Evolutionary conservation across 768 basidiomycete species (phyloP), one percentile per base, ranked within the genome.

Genomic region (Serendipita sp.): DNA sequence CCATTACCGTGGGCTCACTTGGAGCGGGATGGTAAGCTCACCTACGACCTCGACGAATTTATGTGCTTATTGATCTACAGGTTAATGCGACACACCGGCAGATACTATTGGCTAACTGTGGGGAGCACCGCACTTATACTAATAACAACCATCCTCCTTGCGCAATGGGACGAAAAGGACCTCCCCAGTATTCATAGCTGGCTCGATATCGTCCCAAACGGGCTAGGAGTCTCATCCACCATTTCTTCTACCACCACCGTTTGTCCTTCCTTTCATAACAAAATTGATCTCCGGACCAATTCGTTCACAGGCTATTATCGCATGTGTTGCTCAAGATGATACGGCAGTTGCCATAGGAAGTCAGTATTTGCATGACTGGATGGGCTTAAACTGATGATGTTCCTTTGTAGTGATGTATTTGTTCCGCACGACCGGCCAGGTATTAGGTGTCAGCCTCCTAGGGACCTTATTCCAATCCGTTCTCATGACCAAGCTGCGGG

Each of bases 391-490:
- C 11, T 38, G 14, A 38, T 38, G 38, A 14, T 14, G 38, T 38
- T 14, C 38, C 45, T 9, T 51, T 14, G 17, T 68, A 95, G 92
- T 94, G 68, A 88, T 88, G 33, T 98, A 98, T 73, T 78, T 96
- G 53, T 95, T 93, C 77, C 78, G 94, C 65, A 93, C 91, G 5
- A 88, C 90, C 17, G 94, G 94, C 2, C 95, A 97, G 76, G 96
- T 96, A 22, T 79, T 97, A 61, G 96, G 95, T 41, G 95, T 99
- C 61, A 88, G 89, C 68, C 75, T 94, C 51, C 85, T 84, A 67
- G 89, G 91, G 22, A 86, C 90, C 0, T 71, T 98, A 30, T 74
- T 94, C 33, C 95, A 99, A 73, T 80, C 81, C 3, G 78, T 95
- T 41, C 78, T 99, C 42, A 74, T 84, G 30, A 72, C 76, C 53